Evolutionary conservation across 2,329 filamentous ascomycete species (phyloP), one percentile per base, ranked within the genome.

Genomic region (Xylaria arbuscula): DNA sequence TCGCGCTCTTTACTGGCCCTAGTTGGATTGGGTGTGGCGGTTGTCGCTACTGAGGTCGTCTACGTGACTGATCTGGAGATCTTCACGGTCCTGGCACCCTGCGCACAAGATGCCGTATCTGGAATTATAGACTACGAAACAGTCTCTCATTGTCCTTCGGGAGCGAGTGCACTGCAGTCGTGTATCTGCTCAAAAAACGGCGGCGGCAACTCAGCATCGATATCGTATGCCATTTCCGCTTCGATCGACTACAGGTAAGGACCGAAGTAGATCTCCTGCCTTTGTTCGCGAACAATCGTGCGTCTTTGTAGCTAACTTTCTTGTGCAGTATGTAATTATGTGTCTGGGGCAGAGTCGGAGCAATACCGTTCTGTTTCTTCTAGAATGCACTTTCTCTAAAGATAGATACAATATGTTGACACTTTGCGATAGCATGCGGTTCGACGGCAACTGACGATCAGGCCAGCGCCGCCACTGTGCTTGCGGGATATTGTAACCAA

Each of bases 161-260:
- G 76, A 5, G 81, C 81, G 15, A 80, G 81, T 4, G 81, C 79
- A 4, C 76, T 88, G 9, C 85, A 87, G 70, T 82, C 81, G 9
- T 88, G 86, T 66, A 80, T 86, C n/a, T 88, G 86, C 77, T 83
- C 82, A 15, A 84, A 85, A 73, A 80, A 81, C 19, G 9, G 7
- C 42, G 67, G 67, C 69, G 80, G 79, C 56, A 81, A 82, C 67
- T 77, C 79, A 17, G 78, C 76, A 3, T 77, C 80, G 3, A 74
- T 87, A 62, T 76, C 78, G 15, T 76, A 78, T 1, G 73, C 70
- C 6, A 77, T 87, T 24, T 82, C 81, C 10, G 72, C 64, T 15
- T 81, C 80, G 4, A 74, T 87, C 28, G 80, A 78, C 64, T 79
- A 77, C 48, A 64, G 67, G 67, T 69, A 61, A 48, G 67, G 36